phyloP scores from a whole-genome alignment of 305 asterid genomes.

The Stenogyne calaminthoides region DNA sequence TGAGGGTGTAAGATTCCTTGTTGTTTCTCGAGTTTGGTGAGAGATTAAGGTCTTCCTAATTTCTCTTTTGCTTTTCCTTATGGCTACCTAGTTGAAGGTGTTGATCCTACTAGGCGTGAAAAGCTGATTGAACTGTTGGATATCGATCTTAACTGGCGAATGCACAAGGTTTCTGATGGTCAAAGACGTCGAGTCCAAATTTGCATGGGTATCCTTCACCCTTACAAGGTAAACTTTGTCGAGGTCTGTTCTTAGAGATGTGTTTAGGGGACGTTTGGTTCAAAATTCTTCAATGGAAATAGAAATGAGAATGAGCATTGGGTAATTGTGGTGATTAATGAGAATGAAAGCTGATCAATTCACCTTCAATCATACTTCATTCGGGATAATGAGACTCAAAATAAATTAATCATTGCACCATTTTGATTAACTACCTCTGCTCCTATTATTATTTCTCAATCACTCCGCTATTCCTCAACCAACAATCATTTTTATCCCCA shows the following conservation, averaged over 20 bases:
- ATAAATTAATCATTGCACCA: no score
- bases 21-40: constrained; percentile 19
- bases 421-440: no score
- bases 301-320: neutral
- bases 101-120: constrained; percentile 85
- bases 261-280: neutral
- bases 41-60: constrained; percentile 6
- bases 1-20: constrained; percentile 11
- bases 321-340: neutral
- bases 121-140: constrained; percentile 83
- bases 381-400: no score
- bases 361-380: no score
- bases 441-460: no score
- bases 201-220: constrained; percentile 98
- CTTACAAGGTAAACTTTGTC: constrained; percentile 62
- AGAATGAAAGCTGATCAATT: no score
- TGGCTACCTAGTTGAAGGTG: constrained; percentile 82
- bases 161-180: constrained; percentile 99
- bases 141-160: constrained; percentile 89
- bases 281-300: neutral
- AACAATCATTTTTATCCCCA: no score
- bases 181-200: constrained; percentile 97
- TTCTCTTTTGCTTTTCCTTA: constrained; percentile 24
- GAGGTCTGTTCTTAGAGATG: constrained; percentile 3
- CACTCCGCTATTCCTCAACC: no score